phyloP scores from a whole-genome alignment of 2,329 filamentous ascomycete genomes.

The Fusarium mangiferae region DNA sequence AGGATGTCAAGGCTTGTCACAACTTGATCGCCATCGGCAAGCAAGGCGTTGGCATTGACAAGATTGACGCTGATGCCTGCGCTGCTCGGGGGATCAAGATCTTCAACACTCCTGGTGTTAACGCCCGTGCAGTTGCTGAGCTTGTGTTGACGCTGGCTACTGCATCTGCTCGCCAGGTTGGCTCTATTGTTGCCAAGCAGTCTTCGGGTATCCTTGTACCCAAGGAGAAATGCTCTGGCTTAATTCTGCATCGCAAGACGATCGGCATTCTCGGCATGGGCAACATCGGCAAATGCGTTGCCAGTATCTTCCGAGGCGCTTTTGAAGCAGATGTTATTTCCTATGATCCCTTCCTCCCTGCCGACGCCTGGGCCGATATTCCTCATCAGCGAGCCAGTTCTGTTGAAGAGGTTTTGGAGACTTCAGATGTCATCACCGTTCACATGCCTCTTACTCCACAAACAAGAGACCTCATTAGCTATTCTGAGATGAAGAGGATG shows the following conservation, averaged over 20 bases:
- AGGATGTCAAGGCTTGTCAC: slow-evolving; percentile 50
- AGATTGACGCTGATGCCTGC: slow-evolving; percentile 55
- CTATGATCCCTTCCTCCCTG: slow-evolving; percentile 50
- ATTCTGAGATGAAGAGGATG: slow-evolving; percentile 48
- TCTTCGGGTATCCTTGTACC: slow-evolving; percentile 43
- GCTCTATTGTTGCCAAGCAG: slow-evolving; percentile 47
- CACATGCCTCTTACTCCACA: slow-evolving; percentile 51
- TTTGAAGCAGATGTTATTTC: slow-evolving; percentile 50
- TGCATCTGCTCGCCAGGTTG: slow-evolving; percentile 48
- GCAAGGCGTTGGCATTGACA: slow-evolving; percentile 60
- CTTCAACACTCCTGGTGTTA: slow-evolving; percentile 59
- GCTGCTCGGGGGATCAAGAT: slow-evolving; percentile 53
- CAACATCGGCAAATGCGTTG: slow-evolving; percentile 51
- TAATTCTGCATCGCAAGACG: slow-evolving; percentile 49
- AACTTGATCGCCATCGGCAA: slow-evolving; percentile 57
- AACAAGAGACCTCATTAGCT: slow-evolving; percentile 48
- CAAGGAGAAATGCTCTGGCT: slow-evolving; percentile 55
- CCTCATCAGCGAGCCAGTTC: slow-evolving; percentile 45
- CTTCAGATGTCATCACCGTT: slow-evolving; percentile 50
- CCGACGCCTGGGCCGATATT: slow-evolving; percentile 48
- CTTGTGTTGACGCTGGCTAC: slow-evolving; percentile 50
- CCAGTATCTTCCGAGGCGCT: slow-evolving; percentile 50
- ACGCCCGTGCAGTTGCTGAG: slow-evolving; percentile 55
- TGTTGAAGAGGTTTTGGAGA: slow-evolving; percentile 47
- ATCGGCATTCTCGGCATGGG: slow-evolving; percentile 55